These are phyloP conservation scores for Phytophthora pisi DNA, from an alignment of 352 stramenopile genomes.

Conservation along the genomic window DNA sequence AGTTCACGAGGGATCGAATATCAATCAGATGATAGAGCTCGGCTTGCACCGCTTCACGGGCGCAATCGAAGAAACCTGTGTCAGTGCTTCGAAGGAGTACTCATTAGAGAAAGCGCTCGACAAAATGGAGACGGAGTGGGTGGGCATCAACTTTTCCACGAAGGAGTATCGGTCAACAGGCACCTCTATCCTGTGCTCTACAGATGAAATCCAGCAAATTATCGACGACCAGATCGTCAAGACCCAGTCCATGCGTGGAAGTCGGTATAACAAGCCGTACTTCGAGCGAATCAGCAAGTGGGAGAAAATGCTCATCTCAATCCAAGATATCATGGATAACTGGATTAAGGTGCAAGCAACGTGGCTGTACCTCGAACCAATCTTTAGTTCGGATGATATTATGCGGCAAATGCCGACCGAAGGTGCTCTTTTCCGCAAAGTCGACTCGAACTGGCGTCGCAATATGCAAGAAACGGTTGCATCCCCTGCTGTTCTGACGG, in stretches of 20 bases:
- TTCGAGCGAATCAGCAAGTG: constrained; percentile 87
- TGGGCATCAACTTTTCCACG: constrained; percentile 91
- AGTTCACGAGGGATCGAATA: constrained; percentile 90
- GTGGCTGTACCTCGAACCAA: constrained; percentile 94
- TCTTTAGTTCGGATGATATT: constrained; percentile 94
- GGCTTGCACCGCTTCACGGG: constrained; percentile 83
- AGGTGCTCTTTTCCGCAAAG: constrained; percentile 85
- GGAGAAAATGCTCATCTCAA: constrained; percentile 90
- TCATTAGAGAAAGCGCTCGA: constrained; percentile 93
- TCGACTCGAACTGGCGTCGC: constrained; percentile 87
- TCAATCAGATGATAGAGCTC: constrained; percentile 92
- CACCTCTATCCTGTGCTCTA: constrained; percentile 90
- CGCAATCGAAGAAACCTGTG: constrained; percentile 93
- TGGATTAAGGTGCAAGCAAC: constrained; percentile 95
- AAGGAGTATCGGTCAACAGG: constrained; percentile 94
- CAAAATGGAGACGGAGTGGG: constrained; percentile 95
- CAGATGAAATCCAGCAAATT: constrained; percentile 93
- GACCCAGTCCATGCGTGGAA: constrained; percentile 94
- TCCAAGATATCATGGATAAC: constrained; percentile 94
- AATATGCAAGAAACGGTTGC: constrained; percentile 89
- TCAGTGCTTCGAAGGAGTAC: constrained; percentile 95
- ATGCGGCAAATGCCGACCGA: constrained; percentile 93
- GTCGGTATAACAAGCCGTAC: constrained; percentile 94
- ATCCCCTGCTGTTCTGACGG: constrained; percentile 73
- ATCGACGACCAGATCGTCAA: constrained; percentile 97